Evolutionary conservation across 768 basidiomycete species (phyloP).

Genomic region (Collybiopsis luxurians): DNA sequence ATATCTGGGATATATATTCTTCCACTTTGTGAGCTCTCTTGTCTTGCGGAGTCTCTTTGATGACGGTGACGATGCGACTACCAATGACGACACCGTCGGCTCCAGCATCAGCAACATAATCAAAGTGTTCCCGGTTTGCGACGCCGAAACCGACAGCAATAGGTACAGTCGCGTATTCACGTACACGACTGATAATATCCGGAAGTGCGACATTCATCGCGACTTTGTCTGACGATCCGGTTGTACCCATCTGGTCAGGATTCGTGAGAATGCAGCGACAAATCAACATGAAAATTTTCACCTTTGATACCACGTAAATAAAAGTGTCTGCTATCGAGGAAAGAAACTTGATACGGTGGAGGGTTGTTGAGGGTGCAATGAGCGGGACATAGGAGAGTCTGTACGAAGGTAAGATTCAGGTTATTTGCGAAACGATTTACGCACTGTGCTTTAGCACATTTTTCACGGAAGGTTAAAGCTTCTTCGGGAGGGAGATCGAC

Average conservation of each 20-base stretch:
- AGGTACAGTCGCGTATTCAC: slow-evolving; percentile 73
- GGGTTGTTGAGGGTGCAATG: slow-evolving; percentile 90
- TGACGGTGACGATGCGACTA: slow-evolving; percentile 76
- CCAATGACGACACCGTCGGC: slow-evolving; percentile 96
- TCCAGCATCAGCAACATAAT: slow-evolving; percentile 79
- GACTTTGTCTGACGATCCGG: slow-evolving; percentile 80
- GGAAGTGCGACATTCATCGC: slow-evolving; percentile 76
- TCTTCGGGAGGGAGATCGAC: slow-evolving; percentile 98
- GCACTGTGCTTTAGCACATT: slow-evolving; percentile 79
- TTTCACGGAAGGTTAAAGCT: slow-evolving; percentile 84
- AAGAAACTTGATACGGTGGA: slow-evolving; percentile 86
- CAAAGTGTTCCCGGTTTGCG: slow-evolving; percentile 85
- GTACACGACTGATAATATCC: slow-evolving; percentile 80
- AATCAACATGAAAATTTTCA: slow-evolving; percentile 23
- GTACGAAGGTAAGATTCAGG: slow-evolving; percentile 5
- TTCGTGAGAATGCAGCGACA: slow-evolving; percentile 9
- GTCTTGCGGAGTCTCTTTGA: slow-evolving; percentile 59
- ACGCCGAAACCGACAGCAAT: slow-evolving; percentile 98
- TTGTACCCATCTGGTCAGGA: slow-evolving; percentile 85
- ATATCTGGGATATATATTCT: slow-evolving; percentile 73
- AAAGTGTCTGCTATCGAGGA: slow-evolving; percentile 94
- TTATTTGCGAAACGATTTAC: slow-evolving; percentile 24
- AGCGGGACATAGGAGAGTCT: slow-evolving; percentile 95
- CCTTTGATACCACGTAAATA: slow-evolving; percentile 98
- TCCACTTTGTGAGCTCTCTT: slow-evolving; percentile 56